Base-by-base conservation (phyloP, 2,329 filamentous ascomycete species). In the Mollisiaceae sp. region DNA sequence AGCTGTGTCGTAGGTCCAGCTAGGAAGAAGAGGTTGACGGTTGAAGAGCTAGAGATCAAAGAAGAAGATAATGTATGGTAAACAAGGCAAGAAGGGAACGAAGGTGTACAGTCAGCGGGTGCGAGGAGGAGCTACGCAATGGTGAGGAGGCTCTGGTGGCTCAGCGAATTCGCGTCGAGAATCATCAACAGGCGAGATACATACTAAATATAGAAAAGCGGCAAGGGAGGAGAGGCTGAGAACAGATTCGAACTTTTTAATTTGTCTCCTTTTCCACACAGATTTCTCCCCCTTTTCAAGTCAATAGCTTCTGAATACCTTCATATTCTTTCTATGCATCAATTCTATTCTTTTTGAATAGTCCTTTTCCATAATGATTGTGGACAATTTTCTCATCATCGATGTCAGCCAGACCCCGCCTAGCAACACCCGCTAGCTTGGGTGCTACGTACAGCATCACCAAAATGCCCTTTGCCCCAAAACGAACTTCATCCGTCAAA, bases 341-440 rank as follows among this genome's bases (percentile, higher is more conserved):
- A 54, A 32, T 15, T 54, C 8, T 18, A 18, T 35, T 24, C 22
- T 4, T 15, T 15, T 54, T 18, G 3, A 3, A 4, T 8, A 2
- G 8, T 54, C 27, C 18, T 32, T 54, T 2, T 35, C 27, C 14
- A 24, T 8, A 18, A 32, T 14, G 14, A 35, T 27, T 18, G 18
- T 32, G 22, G 50, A 54, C 22, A 32, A 32, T 35, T 32, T 54
- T 27, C 24, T 22, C 50, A 8, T 32, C 22, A 5, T 15, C 22
- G 14, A 27, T 18, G 12, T 27, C 38, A 41, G 32, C 8, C 24
- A 32, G 27, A 32, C 3, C 24, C 50, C 12, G 9, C 50, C 24
- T 54, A 54, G 50, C 50, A 54, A 54, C 50, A 54, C 50, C 50
- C 50, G 50, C 27, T 32, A n/a, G 9, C n/a, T n/a, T 24, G 45